phyloP scores from a whole-genome alignment of 2,329 filamentous ascomycete species.

The Rutstroemia sydowiana region DNA sequence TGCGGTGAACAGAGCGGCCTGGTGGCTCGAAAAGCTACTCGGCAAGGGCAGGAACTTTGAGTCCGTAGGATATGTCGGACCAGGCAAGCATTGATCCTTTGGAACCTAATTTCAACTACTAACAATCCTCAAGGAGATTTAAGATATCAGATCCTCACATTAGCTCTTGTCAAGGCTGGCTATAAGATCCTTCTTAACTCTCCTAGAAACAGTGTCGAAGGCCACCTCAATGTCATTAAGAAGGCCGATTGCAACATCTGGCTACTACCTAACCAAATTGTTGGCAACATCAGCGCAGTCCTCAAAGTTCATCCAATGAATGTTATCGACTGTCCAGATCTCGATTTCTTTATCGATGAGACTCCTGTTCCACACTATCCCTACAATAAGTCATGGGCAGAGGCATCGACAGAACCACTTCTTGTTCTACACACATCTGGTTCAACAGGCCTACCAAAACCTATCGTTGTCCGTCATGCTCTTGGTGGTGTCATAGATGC shows the following conservation, averaged over 20 bases:
- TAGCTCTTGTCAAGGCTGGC: constrained; percentile 31
- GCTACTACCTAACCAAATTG: too few relatives aligned
- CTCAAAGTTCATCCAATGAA: constrained; percentile 13
- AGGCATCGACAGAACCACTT: constrained; percentile 33
- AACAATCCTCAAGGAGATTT: constrained; percentile 16
- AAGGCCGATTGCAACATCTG: constrained; percentile 26
- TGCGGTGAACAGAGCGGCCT: constrained; percentile 17
- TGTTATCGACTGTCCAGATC: constrained; percentile 21
- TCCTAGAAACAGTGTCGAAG: constrained; percentile 32
- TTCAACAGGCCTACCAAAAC: constrained; percentile 37
- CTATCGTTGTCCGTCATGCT: constrained; percentile 22
- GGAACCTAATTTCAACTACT: too few relatives aligned
- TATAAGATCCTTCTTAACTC: constrained; percentile 33
- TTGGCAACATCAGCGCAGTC: too few relatives aligned
- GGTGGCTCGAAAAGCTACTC: constrained; percentile 16
- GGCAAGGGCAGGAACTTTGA: constrained; percentile 10
- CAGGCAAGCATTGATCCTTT: too few relatives aligned
- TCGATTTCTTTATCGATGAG: constrained; percentile 28
- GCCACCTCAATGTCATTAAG: constrained; percentile 30
- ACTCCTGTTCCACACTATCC: constrained; percentile 16
- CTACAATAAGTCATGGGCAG: constrained; percentile 30
- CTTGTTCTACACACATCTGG: constrained; percentile 38
- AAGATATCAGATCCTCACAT: constrained; percentile 14
- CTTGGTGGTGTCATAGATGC: neutral
- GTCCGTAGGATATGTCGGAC: constrained; percentile 11